Conservation (phyloP, 2,329 filamentous ascomycete species). For the Fusarium succisae region DNA sequence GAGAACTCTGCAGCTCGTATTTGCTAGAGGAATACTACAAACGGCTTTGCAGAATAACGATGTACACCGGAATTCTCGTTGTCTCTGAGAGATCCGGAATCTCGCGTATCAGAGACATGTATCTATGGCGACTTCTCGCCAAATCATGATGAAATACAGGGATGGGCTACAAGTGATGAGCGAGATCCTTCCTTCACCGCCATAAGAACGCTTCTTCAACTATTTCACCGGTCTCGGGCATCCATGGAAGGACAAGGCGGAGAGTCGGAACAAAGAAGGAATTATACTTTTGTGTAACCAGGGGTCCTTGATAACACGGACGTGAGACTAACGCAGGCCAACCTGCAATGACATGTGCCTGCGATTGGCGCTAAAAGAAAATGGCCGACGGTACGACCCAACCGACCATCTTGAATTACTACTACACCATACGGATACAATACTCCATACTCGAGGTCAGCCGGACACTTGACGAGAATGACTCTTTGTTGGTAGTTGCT, state of each 20-base stretch:
- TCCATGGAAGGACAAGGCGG: neutral
- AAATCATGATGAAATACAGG: conserved; percentile 12
- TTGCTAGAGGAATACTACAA: neutral
- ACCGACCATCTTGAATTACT: neutral
- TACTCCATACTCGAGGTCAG: conserved; percentile 1
- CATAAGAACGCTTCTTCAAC: neutral
- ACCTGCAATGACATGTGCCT: conserved; percentile 21
- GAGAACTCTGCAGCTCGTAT: neutral
- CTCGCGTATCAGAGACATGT: neutral
- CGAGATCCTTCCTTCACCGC: conserved; percentile 21
- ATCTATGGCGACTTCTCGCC: conserved; percentile 10
- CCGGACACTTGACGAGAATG: neutral
- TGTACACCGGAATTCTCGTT: neutral
- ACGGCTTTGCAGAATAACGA: neutral
- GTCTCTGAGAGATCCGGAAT: neutral
- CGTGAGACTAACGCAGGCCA: conserved; percentile 32
- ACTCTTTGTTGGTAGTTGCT: neutral
- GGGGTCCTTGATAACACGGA: conserved; percentile 19
- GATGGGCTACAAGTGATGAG: neutral
- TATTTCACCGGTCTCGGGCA: conserved; percentile 9
- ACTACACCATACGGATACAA: neutral
- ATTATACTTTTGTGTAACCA: conserved; percentile 14
- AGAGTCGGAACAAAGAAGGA: conserved; percentile 8
- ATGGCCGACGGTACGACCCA: conserved; percentile 18
- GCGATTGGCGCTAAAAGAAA: conserved; percentile 35